phyloP scores from a whole-genome alignment of 805 yeast genomes.

The Kuraishia capsulata region DNA sequence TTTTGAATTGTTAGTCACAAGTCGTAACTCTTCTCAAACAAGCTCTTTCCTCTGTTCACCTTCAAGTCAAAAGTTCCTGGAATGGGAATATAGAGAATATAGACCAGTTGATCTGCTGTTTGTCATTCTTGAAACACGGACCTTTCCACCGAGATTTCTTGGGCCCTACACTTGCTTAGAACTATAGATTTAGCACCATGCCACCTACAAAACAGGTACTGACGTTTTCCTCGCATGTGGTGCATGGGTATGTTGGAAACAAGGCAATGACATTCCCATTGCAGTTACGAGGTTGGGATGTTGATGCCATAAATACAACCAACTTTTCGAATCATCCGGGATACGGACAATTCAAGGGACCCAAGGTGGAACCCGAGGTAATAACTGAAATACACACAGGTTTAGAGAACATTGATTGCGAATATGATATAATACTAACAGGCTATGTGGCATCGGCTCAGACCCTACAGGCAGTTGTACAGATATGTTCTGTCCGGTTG shows the following conservation, averaged over 20 bases:
- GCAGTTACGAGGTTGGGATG: conserved; percentile 86
- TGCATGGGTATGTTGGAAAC: conserved; percentile 93
- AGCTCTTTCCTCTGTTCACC: too few species aligned
- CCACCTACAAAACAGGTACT: too few species aligned
- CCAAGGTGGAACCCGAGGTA: conserved; percentile 33
- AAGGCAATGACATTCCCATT: conserved; percentile 85
- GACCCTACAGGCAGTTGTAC: conserved; percentile 40
- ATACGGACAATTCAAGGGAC: conserved; percentile 60
- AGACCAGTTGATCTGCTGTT: too few species aligned
- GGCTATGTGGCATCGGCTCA: conserved; percentile 71
- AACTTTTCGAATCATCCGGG: conserved; percentile 92
- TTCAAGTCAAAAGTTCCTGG: too few species aligned
- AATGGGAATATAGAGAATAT: too few species aligned
- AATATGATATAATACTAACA: conserved; percentile 60
- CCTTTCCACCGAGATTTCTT: too few species aligned
- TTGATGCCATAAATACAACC: conserved; percentile 81
- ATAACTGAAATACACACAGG: conserved; percentile 48
- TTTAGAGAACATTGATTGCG: conserved; percentile 34
- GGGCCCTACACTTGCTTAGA: too few species aligned
- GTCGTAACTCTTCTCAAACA: too few species aligned
- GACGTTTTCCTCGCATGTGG: conserved; percentile 82
- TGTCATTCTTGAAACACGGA: too few species aligned
- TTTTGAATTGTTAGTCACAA: too few species aligned
- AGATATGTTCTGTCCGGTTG: conserved; percentile 25
- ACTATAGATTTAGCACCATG: too few species aligned